phyloP scores from a whole-genome alignment of 495 filamentous ascomycete species.

The Penicillium manginii region DNA sequence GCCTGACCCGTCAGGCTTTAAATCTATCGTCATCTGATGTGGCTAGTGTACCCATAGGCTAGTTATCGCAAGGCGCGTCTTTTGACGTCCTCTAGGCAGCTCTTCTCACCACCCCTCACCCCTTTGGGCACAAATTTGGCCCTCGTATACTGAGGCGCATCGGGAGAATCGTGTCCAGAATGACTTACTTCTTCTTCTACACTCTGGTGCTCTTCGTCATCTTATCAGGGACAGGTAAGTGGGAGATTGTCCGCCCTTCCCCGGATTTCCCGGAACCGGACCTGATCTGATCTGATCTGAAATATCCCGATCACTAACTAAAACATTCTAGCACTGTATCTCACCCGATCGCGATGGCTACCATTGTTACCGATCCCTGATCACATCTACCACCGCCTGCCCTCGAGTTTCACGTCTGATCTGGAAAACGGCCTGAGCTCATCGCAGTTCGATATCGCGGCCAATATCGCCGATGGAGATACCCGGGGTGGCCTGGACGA shows the following conservation, averaged over 20 bases:
- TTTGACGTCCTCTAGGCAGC: no score
- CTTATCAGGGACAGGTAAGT: constrained; percentile 62
- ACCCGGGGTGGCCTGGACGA: constrained; percentile 78
- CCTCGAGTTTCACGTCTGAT: constrained; percentile 74
- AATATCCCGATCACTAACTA: background rate
- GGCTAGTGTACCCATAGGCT: no score
- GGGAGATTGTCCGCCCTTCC: background rate
- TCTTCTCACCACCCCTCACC: background rate
- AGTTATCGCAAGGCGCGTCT: no score
- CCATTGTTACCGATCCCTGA: constrained; percentile 61
- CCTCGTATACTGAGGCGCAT: no score
- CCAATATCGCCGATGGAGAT: constrained; percentile 80
- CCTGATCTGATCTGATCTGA: background rate
- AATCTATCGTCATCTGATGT: background rate
- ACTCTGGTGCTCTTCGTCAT: constrained; percentile 66
- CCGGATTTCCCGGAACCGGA: background rate
- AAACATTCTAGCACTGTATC: constrained; percentile 62
- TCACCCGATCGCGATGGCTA: constrained; percentile 79
- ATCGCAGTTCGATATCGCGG: constrained; percentile 74
- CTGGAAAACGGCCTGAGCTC: constrained; percentile 84
- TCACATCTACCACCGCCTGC: constrained; percentile 73
- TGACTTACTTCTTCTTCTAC: constrained; percentile 80
- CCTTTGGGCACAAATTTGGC: background rate
- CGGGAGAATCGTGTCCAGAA: constrained; percentile 32
- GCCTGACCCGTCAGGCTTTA: constrained; percentile 4